A percentile compares a stretch with the other conserved stretches of the same genome.
Conservation (phyloP, 257 asterid species). For the Coffea canephora region DNA sequence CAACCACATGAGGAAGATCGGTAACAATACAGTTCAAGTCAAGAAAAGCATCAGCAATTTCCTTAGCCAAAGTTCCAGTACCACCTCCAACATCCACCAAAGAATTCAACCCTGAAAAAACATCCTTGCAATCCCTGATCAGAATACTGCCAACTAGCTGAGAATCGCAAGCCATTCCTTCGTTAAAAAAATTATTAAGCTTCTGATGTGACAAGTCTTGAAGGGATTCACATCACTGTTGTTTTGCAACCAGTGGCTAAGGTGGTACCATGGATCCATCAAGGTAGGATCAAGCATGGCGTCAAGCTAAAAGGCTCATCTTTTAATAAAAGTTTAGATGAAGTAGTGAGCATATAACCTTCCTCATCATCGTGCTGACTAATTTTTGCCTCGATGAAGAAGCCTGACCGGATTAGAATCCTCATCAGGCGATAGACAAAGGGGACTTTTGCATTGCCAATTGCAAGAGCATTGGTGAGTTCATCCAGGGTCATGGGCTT, state of each 20-base stretch:
- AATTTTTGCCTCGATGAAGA: background rate
- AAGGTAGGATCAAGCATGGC: conserved; percentile 19
- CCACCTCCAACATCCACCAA: conserved; percentile 19
- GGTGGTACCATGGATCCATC: conserved; percentile 16
- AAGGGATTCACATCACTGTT: conserved; percentile 1
- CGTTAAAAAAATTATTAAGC: background rate
- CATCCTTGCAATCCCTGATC: background rate
- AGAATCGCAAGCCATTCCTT: conserved; percentile 20
- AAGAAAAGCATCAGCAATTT: conserved; percentile 4
- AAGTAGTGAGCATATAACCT: conserved; percentile 16
- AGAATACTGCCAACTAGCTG: background rate
- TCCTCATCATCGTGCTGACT: background rate
- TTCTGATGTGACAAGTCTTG: background rate
- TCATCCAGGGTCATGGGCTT: conserved; percentile 9
- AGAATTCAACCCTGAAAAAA: conserved; percentile 12
- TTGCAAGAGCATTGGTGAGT: conserved; percentile 16
- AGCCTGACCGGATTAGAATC: conserved; percentile 15
- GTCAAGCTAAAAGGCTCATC: conserved; percentile 7
- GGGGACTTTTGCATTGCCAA: conserved; percentile 9
- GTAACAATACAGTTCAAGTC: background rate
- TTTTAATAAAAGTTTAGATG: conserved; percentile 24
- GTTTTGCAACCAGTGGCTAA: conserved; percentile 15
- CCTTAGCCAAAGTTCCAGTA: conserved; percentile 6
- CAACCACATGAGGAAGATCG: conserved; percentile 16
- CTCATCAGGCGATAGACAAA: conserved; percentile 17